Evolutionary conservation across 257 asterid genomes (phyloP), one percentile per base, ranked within the genome.

Genomic region (Gentiana straminea): DNA sequence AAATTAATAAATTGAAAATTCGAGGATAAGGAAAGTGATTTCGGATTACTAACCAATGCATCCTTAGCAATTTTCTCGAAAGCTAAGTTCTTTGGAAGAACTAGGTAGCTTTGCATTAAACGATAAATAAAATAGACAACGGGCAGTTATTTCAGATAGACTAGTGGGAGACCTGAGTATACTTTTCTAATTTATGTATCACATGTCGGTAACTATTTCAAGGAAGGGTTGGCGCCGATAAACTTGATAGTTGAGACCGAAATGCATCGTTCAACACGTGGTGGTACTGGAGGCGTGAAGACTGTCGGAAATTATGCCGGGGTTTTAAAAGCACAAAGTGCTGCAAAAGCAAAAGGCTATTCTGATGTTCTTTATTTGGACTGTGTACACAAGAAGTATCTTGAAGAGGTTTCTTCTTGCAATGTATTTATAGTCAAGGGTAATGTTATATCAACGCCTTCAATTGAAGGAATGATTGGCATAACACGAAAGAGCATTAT

Each of bases 161-260:
- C 24, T 15, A 15, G 24, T 0, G 24, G 24, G 24, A 15, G 24
- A 15, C 95, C 99, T 0, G 99, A 92, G 72, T 85, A 92, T 73
- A 92, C 99, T 54, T 88, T 88, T 65, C 68, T 92, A 72, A 81
- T 88, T 65, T 92, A 85, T 64, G 97, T 92, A 59, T 81, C 97
- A 6, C 99, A 95, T 0, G 99, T 88, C 41, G 99, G 99, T 33
- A 92, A 88, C 73, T 88, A 87, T 59, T 92, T 92, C 75, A 88
- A 92, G 97, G 97, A 92, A 85, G 97, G 99, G 61, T 70, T 92
- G 84, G 85, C 98, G 38, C 97, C 98, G 39, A 85, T 92, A 60
- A 77, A 92, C 71, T 77, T 92, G 81, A 70, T 88, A 45, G 86
- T 92, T 60, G 98, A 88, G 80, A 85, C 94, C 35, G 94, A 92